These are phyloP conservation scores for Chionographis japonica DNA, from an alignment of 106 monocot genomes.

Conservation along the genomic window DNA sequence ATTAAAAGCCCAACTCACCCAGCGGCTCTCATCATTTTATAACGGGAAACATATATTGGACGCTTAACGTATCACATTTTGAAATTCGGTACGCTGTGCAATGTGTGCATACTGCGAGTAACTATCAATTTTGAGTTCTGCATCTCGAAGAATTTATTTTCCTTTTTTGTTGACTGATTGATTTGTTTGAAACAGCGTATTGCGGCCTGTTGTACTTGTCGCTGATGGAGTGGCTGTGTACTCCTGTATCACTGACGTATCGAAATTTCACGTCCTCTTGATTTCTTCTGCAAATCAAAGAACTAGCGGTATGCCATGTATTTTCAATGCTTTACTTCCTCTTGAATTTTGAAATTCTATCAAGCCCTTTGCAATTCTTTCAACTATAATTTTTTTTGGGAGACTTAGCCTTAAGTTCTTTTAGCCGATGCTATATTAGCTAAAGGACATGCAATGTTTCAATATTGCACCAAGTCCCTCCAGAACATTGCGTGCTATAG, in stretches of 20 bases:
- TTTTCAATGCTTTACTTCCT: neutral
- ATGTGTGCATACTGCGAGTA: too few species aligned
- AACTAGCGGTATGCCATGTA: conserved; percentile 16
- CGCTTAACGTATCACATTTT: conserved; percentile 16
- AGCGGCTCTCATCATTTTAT: conserved; percentile 41
- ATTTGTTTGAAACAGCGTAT: neutral
- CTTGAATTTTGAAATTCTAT: neutral
- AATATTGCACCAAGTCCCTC: too few species aligned
- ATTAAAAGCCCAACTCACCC: conserved; percentile 43
- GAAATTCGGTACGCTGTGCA: conserved; percentile 1
- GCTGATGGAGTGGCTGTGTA: conserved; percentile 20
- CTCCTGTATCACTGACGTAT: conserved; percentile 9
- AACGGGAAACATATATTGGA: conserved; percentile 26
- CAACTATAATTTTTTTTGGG: too few species aligned
- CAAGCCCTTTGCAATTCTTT: too few species aligned
- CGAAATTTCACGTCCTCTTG: conserved; percentile 1
- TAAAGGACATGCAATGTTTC: too few species aligned
- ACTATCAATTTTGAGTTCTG: conserved; percentile 1
- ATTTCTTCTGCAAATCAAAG: conserved; percentile 7
- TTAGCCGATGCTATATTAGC: too few species aligned
- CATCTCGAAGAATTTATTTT: neutral
- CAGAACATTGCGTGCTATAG: too few species aligned
- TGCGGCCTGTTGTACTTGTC: conserved; percentile 17
- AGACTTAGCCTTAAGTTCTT: too few species aligned
- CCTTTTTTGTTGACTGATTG: neutral